Evolutionary conservation across 805 yeast species (phyloP), one percentile per base, ranked within the genome.

Genomic region (Lipomyces anomalus): DNA sequence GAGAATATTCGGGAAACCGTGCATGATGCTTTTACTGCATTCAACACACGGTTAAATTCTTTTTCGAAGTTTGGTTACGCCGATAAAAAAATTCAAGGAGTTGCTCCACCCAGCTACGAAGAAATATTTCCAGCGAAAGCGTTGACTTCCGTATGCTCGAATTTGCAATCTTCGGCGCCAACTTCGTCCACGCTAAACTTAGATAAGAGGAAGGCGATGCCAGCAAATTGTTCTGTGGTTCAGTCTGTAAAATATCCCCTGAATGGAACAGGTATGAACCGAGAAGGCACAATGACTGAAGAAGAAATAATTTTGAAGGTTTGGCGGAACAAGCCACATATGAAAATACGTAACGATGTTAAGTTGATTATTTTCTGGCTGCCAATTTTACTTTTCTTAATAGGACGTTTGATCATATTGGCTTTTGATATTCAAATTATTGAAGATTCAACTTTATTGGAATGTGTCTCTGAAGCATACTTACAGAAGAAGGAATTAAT

Each of bases 341-440:
- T 48, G 44, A 48, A 48, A 38, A 46, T 53, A 36, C 42, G 55
- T 17, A 56, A 54, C 36, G 60, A 56, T 35, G 34, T 53, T 42
- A 56, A 56, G 60, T 36, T 56, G 36, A 49, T 56, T 51, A 49
- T 57, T 13, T 56, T 56, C 37, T 56, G 60, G 60, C 38, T 50
- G 11, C 54, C 54, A 21, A 52, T 50, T n/a, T 30, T 50, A 13
- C 38, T 42, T 4, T 52, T 50, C 22, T 42, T 50, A 5, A 6
- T 50, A 6, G 24, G 33, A 9, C 48, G 41, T 26, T 52, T 46
- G n/a, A 46, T 41, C n/a, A 43, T 50, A 48, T 47, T 39, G 20
- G 37, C 48, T 32, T 49, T 50, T 36, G 53, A 41, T 17, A 24
- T 50, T 18, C 51, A 50, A 13, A 9, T 50, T 11, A 35, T 39